Evolutionary conservation across 2,329 filamentous ascomycete species (phyloP), one percentile per base, ranked within the genome.

Genomic region (Colletotrichum sp.): DNA sequence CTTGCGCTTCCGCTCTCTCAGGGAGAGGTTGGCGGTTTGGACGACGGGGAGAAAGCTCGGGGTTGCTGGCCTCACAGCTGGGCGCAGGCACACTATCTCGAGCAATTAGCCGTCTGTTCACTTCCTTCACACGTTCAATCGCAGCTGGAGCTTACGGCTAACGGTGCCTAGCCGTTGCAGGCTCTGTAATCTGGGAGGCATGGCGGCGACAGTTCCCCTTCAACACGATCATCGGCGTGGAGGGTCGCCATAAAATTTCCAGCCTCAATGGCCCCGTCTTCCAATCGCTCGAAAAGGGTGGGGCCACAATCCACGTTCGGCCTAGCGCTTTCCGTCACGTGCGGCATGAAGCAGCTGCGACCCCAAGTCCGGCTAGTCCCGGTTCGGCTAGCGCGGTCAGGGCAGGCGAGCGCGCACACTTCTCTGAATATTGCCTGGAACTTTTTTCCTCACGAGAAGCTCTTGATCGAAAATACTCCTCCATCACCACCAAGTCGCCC

Each of bases 101-200:
- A 72, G 71, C 70, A 81, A 71, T 81, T 78, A 78, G 80, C 82
- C 60, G 81, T 68, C 16, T 9, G 78, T 79, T 16, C 21, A 6
- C 5, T 59, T 65, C 21, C 8, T 32, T 5, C 2, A 30, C 30
- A n/a, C 5, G 1, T 10, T 15, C 6, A 8, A 13, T 71, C 66
- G 70, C 64, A 60, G 36, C 36, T 69, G 21, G 49, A 34, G 79
- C 91, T 85, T 88, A 95, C 93, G 87, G 80, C 89, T 91, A 74
- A 93, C 84, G 34, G 87, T 88, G 83, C 90, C 90, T 69, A 93
- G 86, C 84, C 91, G 89, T 84, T 90, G 89, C 75, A 92, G 88
- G 81, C 88, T 84, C 79, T 90, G 86, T 89, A 95, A 87, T 88
- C 92, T 92, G 74, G 92, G 93, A 82, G 93, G 90, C 93, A 95